Percentiles rank a stretch among this genome's conserved stretches.
phyloP scores from a whole-genome alignment of 345 rosid species.

The Hypericum perforatum region DNA sequence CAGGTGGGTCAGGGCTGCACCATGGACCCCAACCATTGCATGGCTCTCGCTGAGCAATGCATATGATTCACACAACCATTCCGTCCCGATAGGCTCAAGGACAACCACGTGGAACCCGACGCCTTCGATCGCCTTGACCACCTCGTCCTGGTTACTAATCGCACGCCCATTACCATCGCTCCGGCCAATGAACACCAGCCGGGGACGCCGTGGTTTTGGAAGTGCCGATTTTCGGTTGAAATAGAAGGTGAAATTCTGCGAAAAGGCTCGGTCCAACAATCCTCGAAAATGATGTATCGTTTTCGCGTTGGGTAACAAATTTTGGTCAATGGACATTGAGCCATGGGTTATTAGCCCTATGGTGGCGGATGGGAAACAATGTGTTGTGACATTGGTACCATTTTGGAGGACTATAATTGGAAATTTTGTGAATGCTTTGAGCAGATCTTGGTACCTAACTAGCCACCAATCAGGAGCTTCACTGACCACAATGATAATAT shows the following conservation, averaged over 20 bases:
- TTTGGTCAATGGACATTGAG: slow-evolving; percentile 27
- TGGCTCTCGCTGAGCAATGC: slow-evolving; percentile 38
- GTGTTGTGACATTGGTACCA: slow-evolving; percentile 21
- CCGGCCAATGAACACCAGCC: slow-evolving; percentile 26
- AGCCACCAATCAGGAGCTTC: slow-evolving; percentile 54
- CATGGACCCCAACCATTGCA: slow-evolving; percentile 49
- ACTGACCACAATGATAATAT: slow-evolving; percentile 37
- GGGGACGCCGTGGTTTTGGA: slow-evolving; percentile 9
- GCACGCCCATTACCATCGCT: slow-evolving; percentile 20
- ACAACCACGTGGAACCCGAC: slow-evolving; percentile 40
- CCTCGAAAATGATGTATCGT: slow-evolving; percentile 29
- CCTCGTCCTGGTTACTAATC: slow-evolving; percentile 25
- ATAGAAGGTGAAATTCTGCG: not conserved
- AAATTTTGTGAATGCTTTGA: slow-evolving; percentile 33
- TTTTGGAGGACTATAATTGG: slow-evolving; percentile 35
- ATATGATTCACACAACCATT: slow-evolving; percentile 26
- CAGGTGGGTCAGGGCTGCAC: slow-evolving; percentile 48
- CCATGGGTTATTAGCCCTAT: slow-evolving; percentile 52
- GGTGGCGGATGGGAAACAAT: slow-evolving; percentile 37
- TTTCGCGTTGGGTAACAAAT: slow-evolving; percentile 23
- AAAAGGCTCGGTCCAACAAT: slow-evolving; percentile 29
- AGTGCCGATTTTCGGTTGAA: not conserved
- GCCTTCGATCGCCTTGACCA: slow-evolving; percentile 15
- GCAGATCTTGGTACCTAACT: slow-evolving; percentile 28
- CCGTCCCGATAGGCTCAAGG: slow-evolving; percentile 22